phyloP scores from a whole-genome alignment of 305 asterid genomes.

The Fraxinus ornus region DNA sequence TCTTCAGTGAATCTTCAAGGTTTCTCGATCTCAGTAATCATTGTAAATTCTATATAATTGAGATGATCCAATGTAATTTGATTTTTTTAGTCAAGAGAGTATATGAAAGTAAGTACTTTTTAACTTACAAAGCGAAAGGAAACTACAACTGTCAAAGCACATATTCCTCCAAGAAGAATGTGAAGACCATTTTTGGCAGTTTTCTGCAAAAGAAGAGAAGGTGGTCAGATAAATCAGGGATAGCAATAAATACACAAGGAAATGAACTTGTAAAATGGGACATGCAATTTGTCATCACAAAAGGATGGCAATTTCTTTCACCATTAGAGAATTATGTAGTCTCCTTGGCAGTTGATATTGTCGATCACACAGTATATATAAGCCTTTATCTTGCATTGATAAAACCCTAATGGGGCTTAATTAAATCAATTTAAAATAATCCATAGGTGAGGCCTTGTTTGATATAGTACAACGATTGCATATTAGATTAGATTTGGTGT shows the following conservation, averaged over 20 bases:
- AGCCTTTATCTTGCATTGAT: not conserved
- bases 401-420: not conserved
- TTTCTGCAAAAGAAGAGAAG: conserved; percentile 50
- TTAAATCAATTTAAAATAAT: not conserved
- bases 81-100: conserved; percentile 10
- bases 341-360: not conserved
- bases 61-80: conserved; percentile 7
- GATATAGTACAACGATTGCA: not conserved
- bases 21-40: conserved; percentile 6
- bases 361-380: not conserved
- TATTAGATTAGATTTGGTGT: not conserved
- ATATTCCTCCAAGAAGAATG: conserved; percentile 88
- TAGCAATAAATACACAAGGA: conserved; percentile 7
- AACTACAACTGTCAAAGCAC: conserved; percentile 83
- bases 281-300: conserved; percentile 12
- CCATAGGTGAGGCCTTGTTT: not conserved
- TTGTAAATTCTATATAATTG: not conserved
- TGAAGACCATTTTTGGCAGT: conserved; percentile 89
- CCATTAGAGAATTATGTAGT: not conserved
- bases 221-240: conserved; percentile 16
- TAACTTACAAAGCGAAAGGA: conserved; percentile 92
- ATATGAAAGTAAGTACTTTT: conserved; percentile 6
- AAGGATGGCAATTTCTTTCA: conserved; percentile 6
- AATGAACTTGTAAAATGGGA: conserved; percentile 8
- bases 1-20: conserved; percentile 1